Conservation (phyloP, 257 asterid genomes). For the Echium plantagineum region DNA sequence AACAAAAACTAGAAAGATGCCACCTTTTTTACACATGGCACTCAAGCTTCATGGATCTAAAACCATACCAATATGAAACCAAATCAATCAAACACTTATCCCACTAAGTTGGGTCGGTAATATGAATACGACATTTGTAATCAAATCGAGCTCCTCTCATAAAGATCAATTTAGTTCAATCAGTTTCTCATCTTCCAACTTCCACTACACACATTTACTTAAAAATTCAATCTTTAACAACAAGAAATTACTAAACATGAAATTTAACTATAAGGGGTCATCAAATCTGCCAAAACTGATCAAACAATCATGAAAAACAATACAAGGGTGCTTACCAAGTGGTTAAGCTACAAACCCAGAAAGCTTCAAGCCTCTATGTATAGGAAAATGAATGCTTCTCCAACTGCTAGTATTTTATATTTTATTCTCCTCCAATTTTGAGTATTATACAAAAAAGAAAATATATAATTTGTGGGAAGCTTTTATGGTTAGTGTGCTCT, state of each 20-base stretch:
- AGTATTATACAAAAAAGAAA: background rate
- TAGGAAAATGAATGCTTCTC: background rate
- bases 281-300: slow-evolving; percentile 6
- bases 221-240: slow-evolving; percentile 24
- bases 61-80: no score
- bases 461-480: slow-evolving; percentile 20
- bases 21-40: slow-evolving; percentile 54
- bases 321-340: background rate
- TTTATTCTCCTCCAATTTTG: background rate
- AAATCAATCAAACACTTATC: no score
- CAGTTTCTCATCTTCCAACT: slow-evolving; percentile 9
- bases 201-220: slow-evolving; percentile 23
- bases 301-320: slow-evolving; percentile 4
- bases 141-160: no score
- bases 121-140: no score
- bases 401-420: background rate
- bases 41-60: slow-evolving; percentile 50
- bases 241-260: background rate
- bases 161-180: no score
- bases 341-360: background rate
- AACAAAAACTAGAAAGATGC: slow-evolving; percentile 34
- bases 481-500: slow-evolving; percentile 25
- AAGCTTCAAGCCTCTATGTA: background rate
- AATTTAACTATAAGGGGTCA: background rate
- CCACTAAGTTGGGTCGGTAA: no score